phyloP scores from a whole-genome alignment of 306 rosid species.

The Pyrus pyrifolia region DNA sequence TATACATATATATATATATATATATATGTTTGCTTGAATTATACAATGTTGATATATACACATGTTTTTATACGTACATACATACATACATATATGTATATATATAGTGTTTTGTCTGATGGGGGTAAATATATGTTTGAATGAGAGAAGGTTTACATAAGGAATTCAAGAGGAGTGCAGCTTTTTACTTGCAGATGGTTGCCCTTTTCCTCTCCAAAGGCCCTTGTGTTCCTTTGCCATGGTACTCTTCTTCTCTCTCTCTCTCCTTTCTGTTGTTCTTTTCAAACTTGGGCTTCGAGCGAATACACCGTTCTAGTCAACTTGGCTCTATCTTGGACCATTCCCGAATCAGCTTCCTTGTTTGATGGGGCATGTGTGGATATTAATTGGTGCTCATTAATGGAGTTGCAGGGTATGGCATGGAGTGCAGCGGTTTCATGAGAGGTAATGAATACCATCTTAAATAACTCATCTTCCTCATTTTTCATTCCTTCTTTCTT shows the following conservation, averaged over 20 bases:
- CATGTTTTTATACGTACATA: background rate
- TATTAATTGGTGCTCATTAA: conserved; percentile 9
- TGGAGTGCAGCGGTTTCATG: conserved; percentile 95
- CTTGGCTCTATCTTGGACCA: too few species aligned
- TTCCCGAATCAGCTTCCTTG: background rate
- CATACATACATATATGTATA: background rate
- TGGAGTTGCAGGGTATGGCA: conserved; percentile 76
- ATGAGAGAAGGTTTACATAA: conserved; percentile 42
- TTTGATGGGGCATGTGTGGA: background rate
- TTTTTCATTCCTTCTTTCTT: background rate
- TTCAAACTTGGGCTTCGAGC: background rate
- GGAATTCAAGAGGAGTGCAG: conserved; percentile 59
- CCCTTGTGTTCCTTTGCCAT: conserved; percentile 81
- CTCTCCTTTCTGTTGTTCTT: too few species aligned
- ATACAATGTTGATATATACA: background rate
- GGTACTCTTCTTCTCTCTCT: conserved; percentile 27
- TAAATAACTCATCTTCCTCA: background rate
- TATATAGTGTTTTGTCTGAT: background rate
- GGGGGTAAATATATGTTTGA: background rate
- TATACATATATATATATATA: background rate
- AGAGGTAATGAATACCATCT: conserved; percentile 61
- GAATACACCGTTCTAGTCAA: too few species aligned
- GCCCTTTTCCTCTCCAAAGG: conserved; percentile 60
- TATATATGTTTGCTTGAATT: background rate
- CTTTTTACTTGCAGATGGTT: conserved; percentile 83